Evolutionary conservation across 1,139 yeast species (phyloP).

Genomic region (Kluyveromyces sp.): DNA sequence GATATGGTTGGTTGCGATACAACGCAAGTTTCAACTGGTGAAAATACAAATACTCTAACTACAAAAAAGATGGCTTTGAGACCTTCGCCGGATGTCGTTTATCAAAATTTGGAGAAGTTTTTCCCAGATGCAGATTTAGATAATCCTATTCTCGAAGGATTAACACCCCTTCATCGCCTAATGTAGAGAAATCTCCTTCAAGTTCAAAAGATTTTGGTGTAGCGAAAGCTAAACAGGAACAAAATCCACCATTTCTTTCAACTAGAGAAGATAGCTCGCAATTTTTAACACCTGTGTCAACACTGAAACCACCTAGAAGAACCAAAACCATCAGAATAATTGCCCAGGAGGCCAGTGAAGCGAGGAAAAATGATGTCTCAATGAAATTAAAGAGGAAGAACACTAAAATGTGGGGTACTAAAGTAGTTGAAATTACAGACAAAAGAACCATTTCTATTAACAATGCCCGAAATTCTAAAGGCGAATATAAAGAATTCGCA

Average conservation of each 20-base stretch:
- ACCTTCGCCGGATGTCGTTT: slow-evolving; percentile 92
- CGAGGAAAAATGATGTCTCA: slow-evolving; percentile 34
- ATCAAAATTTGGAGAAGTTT: slow-evolving; percentile 81
- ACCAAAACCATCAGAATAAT: slow-evolving; percentile 88
- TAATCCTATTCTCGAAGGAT: slow-evolving; percentile 78
- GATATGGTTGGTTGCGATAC: slow-evolving; percentile 7
- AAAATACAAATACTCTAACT: slow-evolving; percentile 9
- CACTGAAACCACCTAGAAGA: slow-evolving; percentile 34
- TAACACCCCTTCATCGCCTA: slow-evolving; percentile 55
- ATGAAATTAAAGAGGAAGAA: slow-evolving; percentile 54
- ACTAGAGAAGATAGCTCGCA: slow-evolving; percentile 15
- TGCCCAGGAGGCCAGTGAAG: slow-evolving; percentile 81
- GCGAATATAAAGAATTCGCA: slow-evolving; percentile 75
- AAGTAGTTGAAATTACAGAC: slow-evolving; percentile 83
- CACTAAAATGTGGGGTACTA: slow-evolving; percentile 97
- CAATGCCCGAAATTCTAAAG: slow-evolving; percentile 46
- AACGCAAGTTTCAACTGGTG: slow-evolving; percentile 12
- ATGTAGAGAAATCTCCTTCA: slow-evolving; percentile 2
- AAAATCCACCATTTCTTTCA: slow-evolving; percentile 11
- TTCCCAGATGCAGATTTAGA: slow-evolving; percentile 92
- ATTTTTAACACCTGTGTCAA: slow-evolving; percentile 5
- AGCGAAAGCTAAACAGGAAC: slow-evolving; percentile 7
- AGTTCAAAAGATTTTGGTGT: slow-evolving; percentile 1
- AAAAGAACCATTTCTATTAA: slow-evolving; percentile 41
- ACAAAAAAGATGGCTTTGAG: slow-evolving; percentile 52